phyloP scores from a whole-genome alignment of 306 rosid species.

The Gillenia trifoliata region DNA sequence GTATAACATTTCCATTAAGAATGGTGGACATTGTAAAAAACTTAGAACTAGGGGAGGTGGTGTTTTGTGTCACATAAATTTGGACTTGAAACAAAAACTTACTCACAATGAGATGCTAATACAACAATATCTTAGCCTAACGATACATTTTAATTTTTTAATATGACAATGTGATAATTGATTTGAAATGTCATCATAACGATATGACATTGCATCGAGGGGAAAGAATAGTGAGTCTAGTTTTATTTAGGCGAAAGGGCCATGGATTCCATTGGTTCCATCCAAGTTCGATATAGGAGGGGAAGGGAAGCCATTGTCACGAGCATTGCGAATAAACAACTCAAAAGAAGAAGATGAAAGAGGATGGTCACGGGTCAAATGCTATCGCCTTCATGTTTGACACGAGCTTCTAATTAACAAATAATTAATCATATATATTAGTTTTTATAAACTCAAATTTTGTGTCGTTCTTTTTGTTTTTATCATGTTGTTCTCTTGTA shows the following conservation, averaged over 20 bases:
- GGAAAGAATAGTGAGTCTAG: not conserved
- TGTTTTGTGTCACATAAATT: no score
- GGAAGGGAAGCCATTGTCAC: not conserved
- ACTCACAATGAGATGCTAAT: no score
- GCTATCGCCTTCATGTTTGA: not conserved
- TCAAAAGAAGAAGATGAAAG: not conserved
- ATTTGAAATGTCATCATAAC: no score
- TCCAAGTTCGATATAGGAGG: not conserved
- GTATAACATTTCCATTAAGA: no score
- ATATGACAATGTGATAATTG: fast-evolving
- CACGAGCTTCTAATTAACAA: not conserved
- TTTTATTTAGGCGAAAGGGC: not conserved
- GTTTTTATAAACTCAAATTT: not conserved
- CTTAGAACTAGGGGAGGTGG: no score
- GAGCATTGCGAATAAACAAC: not conserved
- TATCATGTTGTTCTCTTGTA: constrained; percentile 13
- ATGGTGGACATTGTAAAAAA: no score
- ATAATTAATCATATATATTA: not conserved
- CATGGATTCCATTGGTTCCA: not conserved
- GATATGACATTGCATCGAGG: not conserved
- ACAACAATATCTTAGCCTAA: no score
- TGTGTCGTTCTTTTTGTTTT: constrained; percentile 1
- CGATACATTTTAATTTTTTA: no score
- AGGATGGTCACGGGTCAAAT: constrained; percentile 7
- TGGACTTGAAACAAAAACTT: no score